Base-by-base conservation (phyloP, 768 basidiomycete genomes). In the Lentinula aciculospora region DNA sequence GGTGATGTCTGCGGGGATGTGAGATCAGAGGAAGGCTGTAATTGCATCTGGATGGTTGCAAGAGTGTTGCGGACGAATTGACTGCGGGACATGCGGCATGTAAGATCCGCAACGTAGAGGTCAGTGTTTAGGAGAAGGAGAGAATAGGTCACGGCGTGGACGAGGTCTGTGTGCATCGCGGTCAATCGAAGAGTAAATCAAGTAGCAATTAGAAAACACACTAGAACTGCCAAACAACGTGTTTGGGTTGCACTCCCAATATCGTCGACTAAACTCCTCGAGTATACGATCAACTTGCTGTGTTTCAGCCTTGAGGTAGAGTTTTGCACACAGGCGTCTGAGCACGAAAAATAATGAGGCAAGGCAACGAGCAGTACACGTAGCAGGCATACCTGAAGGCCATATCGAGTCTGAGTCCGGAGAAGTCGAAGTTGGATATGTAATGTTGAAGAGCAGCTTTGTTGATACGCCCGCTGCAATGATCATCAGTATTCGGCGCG, bases 221-320 rank as follows among this genome's bases (percentile, higher is more conserved):
- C 94, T 89, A 7, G 92, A 80, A 66, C 85, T 91, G 44, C 92
- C 92, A 67, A 88, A 95, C n/a, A 91, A 63, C 23, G 82, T 81
- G 1, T 74, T 74, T 0, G 91, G 88, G 67, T 98, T 98, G 68
- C 92, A 94, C 44, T 94, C 86, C 83, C 86, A 97, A 69, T 93
- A 99, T 8, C 93, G 84, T 39, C 84, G 76, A 65, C 92, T 92
- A 65, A 99, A 98, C 61, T 86, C 87, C 60, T 93, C 94, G 4
- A 99, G 79, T 60, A 99, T 98, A 42, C 97, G 86, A 69, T 98
- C 97, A 42, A 99, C 89, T 73, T 98, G 95, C 67, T 99, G 97
- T 0, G 96, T 96, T 71, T 99, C 97, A 1, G 86, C 97, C 70
- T 94, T 95, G 59, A 99, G 81, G 69, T 82, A 98, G 2, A 99